Conservation (phyloP, 2,329 filamentous ascomycete species). For the Scedosporium dehoogii region DNA sequence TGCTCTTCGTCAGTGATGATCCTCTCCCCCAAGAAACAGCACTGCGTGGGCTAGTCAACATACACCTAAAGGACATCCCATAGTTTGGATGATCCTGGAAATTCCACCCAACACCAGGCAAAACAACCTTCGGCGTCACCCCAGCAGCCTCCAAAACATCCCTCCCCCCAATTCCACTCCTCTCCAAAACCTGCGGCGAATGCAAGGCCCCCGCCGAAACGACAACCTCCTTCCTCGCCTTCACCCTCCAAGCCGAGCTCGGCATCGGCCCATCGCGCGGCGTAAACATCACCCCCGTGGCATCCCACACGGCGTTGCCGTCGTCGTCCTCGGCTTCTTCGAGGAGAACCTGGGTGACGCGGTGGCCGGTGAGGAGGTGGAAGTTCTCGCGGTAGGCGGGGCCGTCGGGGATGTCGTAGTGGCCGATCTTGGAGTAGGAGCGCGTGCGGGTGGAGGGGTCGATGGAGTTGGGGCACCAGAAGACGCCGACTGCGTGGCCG, state of each 20-base stretch:
- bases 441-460: conserved; percentile 17
- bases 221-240: conserved; percentile 26
- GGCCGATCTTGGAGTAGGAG: conserved; percentile 18
- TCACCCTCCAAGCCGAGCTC: conserved; percentile 1
- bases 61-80: conserved; percentile 12
- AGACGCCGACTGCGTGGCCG: conserved; percentile 17
- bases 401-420: conserved; percentile 16
- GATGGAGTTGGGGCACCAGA: conserved; percentile 21
- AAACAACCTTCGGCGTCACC: conserved; percentile 41
- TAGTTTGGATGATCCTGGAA: conserved; percentile 38
- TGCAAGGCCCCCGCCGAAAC: conserved; percentile 30
- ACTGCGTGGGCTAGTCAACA: conserved; percentile 4
- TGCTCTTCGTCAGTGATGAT: background rate
- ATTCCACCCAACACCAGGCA: conserved; percentile 52
- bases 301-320: conserved; percentile 2
- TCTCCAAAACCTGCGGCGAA: conserved; percentile 31
- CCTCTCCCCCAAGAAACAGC: background rate
- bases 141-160: conserved; percentile 24
- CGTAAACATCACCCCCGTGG: conserved; percentile 6
- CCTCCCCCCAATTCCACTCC: conserved; percentile 29
- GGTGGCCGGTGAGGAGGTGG: conserved; percentile 10
- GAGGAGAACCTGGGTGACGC: conserved; percentile 10
- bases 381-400: conserved; percentile 7
- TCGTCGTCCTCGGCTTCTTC: background rate
- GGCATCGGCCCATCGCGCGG: conserved; percentile 9